These are phyloP conservation scores for Rhipidocladum racemiflorum DNA, from an alignment of 176 grass and related monocot species.

Conservation along the genomic window DNA sequence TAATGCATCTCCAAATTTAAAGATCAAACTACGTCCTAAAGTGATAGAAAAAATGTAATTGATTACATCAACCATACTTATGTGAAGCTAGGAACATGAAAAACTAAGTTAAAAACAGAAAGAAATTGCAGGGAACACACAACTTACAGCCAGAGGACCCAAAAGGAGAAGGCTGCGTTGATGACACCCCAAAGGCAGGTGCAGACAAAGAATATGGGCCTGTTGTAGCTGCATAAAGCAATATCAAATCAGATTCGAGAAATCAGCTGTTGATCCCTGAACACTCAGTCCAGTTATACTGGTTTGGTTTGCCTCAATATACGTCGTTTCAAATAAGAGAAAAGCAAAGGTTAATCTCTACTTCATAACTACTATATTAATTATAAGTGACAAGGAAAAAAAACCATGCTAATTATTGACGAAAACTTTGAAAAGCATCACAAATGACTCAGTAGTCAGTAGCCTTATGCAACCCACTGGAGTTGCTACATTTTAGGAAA, in stretches of 20 bases:
- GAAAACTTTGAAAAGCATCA: neutral
- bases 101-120: conserved; percentile 5
- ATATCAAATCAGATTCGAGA: neutral
- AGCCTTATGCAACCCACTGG: neutral
- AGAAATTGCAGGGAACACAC: neutral
- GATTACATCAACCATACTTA: neutral
- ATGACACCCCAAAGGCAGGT: neutral
- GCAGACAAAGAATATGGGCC: neutral
- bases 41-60: neutral
- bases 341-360: neutral
- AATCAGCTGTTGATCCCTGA: neutral
- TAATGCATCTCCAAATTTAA: neutral
- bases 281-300: neutral
- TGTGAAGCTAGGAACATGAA: neutral
- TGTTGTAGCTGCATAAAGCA: conserved; percentile 3
- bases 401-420: neutral
- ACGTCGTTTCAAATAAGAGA: neutral
- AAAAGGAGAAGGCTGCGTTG: neutral
- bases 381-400: neutral
- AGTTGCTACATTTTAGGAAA: neutral
- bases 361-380: neutral
- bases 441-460: neutral
- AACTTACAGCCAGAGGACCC: conserved; percentile 7
- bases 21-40: neutral
- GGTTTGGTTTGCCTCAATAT: neutral